Percentiles rank a stretch among this genome's conserved stretches.
phyloP scores from a whole-genome alignment of 192 early-diverging fungal species.

The Coemansia reversa region DNA sequence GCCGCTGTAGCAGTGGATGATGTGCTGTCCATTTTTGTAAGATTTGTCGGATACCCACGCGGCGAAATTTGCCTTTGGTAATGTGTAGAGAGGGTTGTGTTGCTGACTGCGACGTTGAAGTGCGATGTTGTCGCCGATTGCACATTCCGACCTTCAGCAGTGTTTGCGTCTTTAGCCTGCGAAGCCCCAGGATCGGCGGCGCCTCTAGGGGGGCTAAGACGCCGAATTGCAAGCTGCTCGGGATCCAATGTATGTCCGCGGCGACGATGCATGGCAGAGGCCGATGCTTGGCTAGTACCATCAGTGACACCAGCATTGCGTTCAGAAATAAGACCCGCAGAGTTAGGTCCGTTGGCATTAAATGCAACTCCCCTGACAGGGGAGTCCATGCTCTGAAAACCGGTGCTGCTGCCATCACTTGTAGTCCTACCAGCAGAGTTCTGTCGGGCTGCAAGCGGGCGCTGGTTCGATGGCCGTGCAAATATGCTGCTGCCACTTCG shows the following conservation, averaged over 20 bases:
- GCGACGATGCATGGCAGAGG: conserved; percentile 18
- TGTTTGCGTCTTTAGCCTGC: not conserved
- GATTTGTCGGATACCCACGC: conserved; percentile 8
- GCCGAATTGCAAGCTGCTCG: conserved; percentile 20
- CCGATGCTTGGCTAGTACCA: not conserved
- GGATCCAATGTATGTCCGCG: conserved; percentile 45
- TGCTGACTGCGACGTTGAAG: conserved; percentile 32
- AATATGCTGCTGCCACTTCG: conserved; percentile 31
- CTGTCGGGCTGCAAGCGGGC: conserved; percentile 18
- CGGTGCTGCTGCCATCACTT: not conserved
- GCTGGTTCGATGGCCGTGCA: conserved; percentile 22
- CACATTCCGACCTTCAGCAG: conserved; percentile 1
- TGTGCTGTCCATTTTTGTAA: conserved; percentile 27
- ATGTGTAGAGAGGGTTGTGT: conserved; percentile 20
- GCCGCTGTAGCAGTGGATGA: conserved; percentile 27
- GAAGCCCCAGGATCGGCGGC: not conserved
- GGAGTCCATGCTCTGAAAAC: not conserved
- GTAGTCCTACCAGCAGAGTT: not conserved
- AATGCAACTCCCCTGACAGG: not conserved
- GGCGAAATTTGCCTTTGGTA: conserved; percentile 8
- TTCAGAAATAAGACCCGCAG: conserved; percentile 34
- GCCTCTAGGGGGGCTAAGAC: conserved; percentile 7
- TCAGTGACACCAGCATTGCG: conserved; percentile 11
- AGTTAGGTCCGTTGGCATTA: conserved; percentile 16
- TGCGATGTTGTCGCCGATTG: conserved; percentile 22